Percentiles rank a stretch among this genome's conserved stretches.
Evolutionary conservation across 2,329 filamentous ascomycete species (phyloP).

Genomic region (Zarea fungicola): DNA sequence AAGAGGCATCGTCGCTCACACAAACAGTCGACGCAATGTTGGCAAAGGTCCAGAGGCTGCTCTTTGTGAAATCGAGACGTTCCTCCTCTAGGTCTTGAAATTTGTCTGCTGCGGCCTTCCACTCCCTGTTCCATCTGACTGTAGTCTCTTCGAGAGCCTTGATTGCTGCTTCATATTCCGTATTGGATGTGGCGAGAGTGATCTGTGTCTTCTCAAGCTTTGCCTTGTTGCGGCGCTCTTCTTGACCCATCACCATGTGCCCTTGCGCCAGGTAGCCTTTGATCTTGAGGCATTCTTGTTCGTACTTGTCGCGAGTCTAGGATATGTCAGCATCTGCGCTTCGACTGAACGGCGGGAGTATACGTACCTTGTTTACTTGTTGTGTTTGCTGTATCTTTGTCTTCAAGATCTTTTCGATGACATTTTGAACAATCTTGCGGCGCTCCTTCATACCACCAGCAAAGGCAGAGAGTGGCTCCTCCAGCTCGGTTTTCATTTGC

Average conservation of each 20-base stretch:
- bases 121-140: constrained; percentile 92
- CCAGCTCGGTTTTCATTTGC: constrained; percentile 94
- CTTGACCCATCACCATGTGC: constrained; percentile 99
- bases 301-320: constrained; percentile 84
- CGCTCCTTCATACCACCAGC: constrained; percentile 93
- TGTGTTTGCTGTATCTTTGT: constrained; percentile 88
- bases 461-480: constrained; percentile 89
- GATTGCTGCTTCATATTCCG: constrained; percentile 88
- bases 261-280: constrained; percentile 98
- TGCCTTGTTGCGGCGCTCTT: constrained; percentile 97
- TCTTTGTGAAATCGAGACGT: constrained; percentile 93
- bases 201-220: constrained; percentile 99
- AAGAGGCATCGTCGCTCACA: constrained; percentile 93
- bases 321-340: constrained; percentile 17
- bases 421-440: constrained; percentile 90
- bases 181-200: constrained; percentile 83
- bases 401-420: constrained; percentile 91
- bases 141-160: constrained; percentile 95
- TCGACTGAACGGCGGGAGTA: not conserved
- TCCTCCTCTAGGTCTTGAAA: constrained; percentile 99
- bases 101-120: constrained; percentile 97
- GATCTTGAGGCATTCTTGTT: constrained; percentile 96
- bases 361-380: constrained; percentile 77
- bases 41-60: constrained; percentile 94
- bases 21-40: constrained; percentile 97